phyloP scores from a whole-genome alignment of 306 rosid species.

The Notholithocarpus densiflorus region DNA sequence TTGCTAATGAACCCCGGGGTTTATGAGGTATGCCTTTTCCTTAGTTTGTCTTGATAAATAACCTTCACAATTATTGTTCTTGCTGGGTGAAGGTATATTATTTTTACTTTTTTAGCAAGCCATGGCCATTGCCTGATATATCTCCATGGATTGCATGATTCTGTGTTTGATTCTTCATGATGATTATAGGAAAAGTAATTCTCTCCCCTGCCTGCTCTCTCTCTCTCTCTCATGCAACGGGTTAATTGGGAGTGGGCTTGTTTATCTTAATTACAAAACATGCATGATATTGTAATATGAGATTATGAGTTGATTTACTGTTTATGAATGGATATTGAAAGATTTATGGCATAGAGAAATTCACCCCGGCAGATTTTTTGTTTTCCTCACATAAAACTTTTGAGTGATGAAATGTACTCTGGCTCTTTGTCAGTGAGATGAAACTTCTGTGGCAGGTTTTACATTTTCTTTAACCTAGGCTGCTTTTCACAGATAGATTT shows the following conservation, averaged over 20 bases:
- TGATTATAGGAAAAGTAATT: not conserved
- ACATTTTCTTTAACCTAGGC: not conserved
- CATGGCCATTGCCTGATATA: not conserved
- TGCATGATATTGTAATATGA: not conserved
- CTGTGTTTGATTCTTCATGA: not conserved
- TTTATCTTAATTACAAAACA: not conserved
- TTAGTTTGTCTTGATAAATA: constrained; percentile 14
- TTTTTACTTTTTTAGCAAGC: not conserved
- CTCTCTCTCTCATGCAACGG: not conserved
- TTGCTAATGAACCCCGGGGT: constrained; percentile 98
- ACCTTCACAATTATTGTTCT: not conserved
- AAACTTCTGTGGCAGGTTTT: not conserved
- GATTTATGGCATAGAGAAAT: not conserved
- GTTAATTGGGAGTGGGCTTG: not conserved
- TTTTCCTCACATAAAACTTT: not conserved
- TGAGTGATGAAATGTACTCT: not conserved
- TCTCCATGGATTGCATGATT: not conserved
- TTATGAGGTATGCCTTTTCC: constrained; percentile 66
- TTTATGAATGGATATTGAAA: not conserved
- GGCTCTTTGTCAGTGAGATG: not conserved
- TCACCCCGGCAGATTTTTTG: not conserved
- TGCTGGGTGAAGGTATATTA: not conserved
- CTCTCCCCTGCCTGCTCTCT: not conserved
- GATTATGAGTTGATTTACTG: not conserved
- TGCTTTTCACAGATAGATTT: not conserved